Evolutionary conservation across 1,139 yeast species (phyloP), one percentile per base, ranked within the genome.

Genomic region (Kurtzmaniella quercitrusa): DNA sequence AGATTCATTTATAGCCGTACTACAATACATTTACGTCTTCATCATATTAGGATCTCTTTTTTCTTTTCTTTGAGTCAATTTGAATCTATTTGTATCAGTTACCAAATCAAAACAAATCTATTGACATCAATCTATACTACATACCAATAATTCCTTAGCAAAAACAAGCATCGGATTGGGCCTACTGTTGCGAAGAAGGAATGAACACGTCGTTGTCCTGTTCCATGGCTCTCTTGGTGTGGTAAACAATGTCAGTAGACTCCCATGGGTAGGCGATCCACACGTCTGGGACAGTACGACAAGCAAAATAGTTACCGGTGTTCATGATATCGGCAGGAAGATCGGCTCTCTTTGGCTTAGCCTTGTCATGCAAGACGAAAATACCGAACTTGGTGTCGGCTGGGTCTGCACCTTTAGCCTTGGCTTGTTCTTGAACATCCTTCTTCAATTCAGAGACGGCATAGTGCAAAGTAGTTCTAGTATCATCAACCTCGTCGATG

Each of bases 251-350:
- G 67, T 91, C 96, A 46, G 76, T 76, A 26, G 94, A 82, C 68
- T 88, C 96, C 98, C 98, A 93, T 41, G 98, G 98, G 64, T 93
- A 93, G 38, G 97, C 97, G 56, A 88, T 89, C 98, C 98, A 93
- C 54, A 77, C 76, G 62, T 93, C 98, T 36, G 91, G 95, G 35
- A 88, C 93, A 39, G 88, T 78, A 66, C 93, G 80, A 38, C 96
- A 97, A 48, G 96, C 96, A 57, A 88, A 78, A 66, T 91, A 91
- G 63, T 87, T 81, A 43, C 84, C 85, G 38, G 74, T 71, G 33
- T 67, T 63, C 74, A 82, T 75, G 68, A 83, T 78, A 20, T 77
- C 84, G 43, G 67, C 73, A 20, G 88, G 88, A 51, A 83, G 76
- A 50, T 78, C 77, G 32, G 96, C 97, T 55, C 79, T 82, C 76